Evolutionary conservation across 2,329 filamentous ascomycete genomes (phyloP).

Genomic region (Cordyceps cateniannulata): DNA sequence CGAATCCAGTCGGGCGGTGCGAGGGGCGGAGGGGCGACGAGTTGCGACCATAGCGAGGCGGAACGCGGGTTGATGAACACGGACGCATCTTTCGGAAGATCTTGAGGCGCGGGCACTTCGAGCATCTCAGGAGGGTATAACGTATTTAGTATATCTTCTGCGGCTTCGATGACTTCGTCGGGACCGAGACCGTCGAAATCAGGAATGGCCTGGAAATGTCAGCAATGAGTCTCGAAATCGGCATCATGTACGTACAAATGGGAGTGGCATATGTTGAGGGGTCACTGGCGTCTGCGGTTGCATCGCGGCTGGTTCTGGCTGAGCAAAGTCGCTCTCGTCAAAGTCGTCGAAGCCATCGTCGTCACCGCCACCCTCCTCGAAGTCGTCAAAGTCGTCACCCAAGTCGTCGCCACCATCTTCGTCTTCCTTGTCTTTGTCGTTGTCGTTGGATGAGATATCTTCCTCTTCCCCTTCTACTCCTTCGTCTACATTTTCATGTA

Average conservation of each 20-base stretch:
- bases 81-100: conserved; percentile 48
- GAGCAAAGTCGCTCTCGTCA: conserved; percentile 66
- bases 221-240: not conserved
- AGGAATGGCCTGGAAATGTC: conserved; percentile 50
- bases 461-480: conserved; percentile 11
- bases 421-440: conserved; percentile 24
- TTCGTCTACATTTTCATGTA: conserved; percentile 27
- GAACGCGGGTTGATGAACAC: conserved; percentile 81
- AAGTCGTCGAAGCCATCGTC: conserved; percentile 61
- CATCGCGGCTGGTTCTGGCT: conserved; percentile 24
- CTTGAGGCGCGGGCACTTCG: conserved; percentile 43
- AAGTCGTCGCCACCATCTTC: conserved; percentile 40
- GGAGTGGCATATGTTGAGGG: conserved; percentile 33
- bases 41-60: conserved; percentile 89
- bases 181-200: conserved; percentile 57
- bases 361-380: conserved; percentile 51
- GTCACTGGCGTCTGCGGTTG: conserved; percentile 23
- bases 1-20: conserved; percentile 98
- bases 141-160: conserved; percentile 59
- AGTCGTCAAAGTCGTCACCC: conserved; percentile 57
- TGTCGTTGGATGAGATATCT: not conserved
- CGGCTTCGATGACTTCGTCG: conserved; percentile 53
- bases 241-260: conserved; percentile 35
- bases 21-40: conserved; percentile 88
- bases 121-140: conserved; percentile 57